Conservation (phyloP, 208 protist species). For the Porcisia hertigi region DNA sequence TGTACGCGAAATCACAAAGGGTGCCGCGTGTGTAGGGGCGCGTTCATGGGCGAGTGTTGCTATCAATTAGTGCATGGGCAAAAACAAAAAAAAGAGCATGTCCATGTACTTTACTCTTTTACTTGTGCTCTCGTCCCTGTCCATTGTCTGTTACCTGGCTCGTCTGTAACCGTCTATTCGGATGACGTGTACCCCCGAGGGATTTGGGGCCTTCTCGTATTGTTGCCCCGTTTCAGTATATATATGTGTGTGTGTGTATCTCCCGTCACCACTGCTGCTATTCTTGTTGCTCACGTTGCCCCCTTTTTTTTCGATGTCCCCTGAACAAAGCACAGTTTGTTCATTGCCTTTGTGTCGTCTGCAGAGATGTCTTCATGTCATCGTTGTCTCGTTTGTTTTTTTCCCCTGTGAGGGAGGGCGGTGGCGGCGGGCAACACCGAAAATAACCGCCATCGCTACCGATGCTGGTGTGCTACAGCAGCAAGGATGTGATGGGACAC, state of each 20-base stretch:
- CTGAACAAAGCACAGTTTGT: background rate
- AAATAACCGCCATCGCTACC: background rate
- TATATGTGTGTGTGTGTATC: background rate
- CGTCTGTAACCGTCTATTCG: slow-evolving; percentile 6
- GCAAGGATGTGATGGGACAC: background rate
- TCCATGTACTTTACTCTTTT: background rate
- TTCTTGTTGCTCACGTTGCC: background rate
- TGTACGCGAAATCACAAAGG: background rate
- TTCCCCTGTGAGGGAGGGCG: too few species aligned
- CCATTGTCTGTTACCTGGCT: background rate
- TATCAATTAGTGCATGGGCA: background rate
- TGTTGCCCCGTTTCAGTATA: slow-evolving; percentile 5
- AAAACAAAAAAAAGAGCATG: background rate
- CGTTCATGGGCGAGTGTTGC: background rate
- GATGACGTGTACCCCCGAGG: background rate
- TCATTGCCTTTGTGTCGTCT: background rate
- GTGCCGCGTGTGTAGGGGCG: background rate
- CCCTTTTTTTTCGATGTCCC: background rate
- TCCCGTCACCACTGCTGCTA: background rate
- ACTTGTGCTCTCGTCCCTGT: background rate
- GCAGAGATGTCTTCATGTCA: background rate
- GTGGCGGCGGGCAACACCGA: background rate
- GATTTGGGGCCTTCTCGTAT: slow-evolving; percentile 12
- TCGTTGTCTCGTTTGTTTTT: background rate
- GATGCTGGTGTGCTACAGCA: background rate